Base-by-base conservation (phyloP, 2,329 filamentous ascomycete genomes). In the Microsporum ferrugineum region DNA sequence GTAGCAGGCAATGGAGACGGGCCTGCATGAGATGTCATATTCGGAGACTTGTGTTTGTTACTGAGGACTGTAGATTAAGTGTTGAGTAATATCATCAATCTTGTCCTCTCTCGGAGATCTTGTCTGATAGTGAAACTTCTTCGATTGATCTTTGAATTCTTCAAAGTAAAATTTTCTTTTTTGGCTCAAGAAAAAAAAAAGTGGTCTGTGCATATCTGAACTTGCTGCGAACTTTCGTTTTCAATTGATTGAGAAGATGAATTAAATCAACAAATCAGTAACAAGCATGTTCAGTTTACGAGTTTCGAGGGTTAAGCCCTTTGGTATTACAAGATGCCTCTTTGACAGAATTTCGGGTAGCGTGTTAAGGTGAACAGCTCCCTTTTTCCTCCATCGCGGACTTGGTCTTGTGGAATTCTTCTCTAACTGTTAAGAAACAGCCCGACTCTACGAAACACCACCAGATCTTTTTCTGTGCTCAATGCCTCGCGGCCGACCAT, bases 1-100 rank as follows among this genome's bases (percentile, higher is more conserved):
- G 73, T 73, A 56, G 71, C 72, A 29, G 73, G 73, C 45, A 75
- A 69, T 23, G 75, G 70, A 23, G 66, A 67, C 62, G 74, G 73
- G 62, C 68, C 69, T 64, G 62, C 57, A 57, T 71, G 68, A 49
- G 69, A 63, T 62, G 72, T 66, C 75, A 77, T 77, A 59, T 47
- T 47, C 41, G 14, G 7, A 23, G 41, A 23, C 17, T n/a, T 45
- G 5, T 36, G 34, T 36, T 5, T 36, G 10, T 36, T 23, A 45
- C 17, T 7, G 3, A 45, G 4, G 38, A 41, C 12, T 1, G 10
- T 2, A 43, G 14, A n/a, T n/a, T n/a, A 43, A n/a, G 17, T 43
- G 17, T 2, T n/a, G 4, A 43, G 10, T 43, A 6, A 23, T 41
- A 23, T n/a, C n/a, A 6, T 23, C 12, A 43, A 43, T 23, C 5